phyloP scores from a whole-genome alignment of 768 basidiomycete species.

The Termitomyces sp. region DNA sequence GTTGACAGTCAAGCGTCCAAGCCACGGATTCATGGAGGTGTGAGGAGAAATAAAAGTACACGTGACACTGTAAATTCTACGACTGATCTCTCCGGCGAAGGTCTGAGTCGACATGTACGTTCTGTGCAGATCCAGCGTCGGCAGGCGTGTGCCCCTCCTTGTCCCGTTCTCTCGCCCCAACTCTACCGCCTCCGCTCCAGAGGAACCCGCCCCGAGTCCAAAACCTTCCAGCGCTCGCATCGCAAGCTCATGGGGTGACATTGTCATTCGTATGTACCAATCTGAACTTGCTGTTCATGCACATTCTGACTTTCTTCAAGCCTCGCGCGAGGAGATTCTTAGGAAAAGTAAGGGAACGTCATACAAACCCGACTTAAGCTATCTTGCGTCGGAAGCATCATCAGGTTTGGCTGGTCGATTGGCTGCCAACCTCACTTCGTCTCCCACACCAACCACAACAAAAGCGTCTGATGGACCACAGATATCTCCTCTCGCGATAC shows the following conservation, averaged over 20 bases:
- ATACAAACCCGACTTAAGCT: slow-evolving; percentile 22
- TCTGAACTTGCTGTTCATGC: neutral
- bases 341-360: neutral
- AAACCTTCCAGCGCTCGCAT: slow-evolving; percentile 12
- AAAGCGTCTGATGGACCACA: neutral
- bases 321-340: slow-evolving; percentile 14
- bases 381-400: slow-evolving; percentile 19
- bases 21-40: slow-evolving; percentile 31
- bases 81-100: too few species aligned
- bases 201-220: neutral
- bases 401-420: slow-evolving; percentile 19
- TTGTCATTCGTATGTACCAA: slow-evolving; percentile 29
- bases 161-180: slow-evolving; percentile 4
- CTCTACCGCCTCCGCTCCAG: slow-evolving; percentile 1
- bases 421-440: slow-evolving; percentile 6
- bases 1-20: slow-evolving; percentile 61
- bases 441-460: neutral
- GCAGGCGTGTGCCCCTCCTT: neutral
- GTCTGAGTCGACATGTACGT: slow-evolving; percentile 7
- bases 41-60: neutral
- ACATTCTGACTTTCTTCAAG: slow-evolving; percentile 2
- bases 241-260: slow-evolving; percentile 17
- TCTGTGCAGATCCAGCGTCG: slow-evolving; percentile 8
- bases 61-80: slow-evolving; percentile 10
- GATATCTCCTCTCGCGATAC: neutral